These are phyloP conservation scores for Diaporthe caulivora DNA, from an alignment of 2,329 filamentous ascomycete genomes.

Conservation along the genomic window DNA sequence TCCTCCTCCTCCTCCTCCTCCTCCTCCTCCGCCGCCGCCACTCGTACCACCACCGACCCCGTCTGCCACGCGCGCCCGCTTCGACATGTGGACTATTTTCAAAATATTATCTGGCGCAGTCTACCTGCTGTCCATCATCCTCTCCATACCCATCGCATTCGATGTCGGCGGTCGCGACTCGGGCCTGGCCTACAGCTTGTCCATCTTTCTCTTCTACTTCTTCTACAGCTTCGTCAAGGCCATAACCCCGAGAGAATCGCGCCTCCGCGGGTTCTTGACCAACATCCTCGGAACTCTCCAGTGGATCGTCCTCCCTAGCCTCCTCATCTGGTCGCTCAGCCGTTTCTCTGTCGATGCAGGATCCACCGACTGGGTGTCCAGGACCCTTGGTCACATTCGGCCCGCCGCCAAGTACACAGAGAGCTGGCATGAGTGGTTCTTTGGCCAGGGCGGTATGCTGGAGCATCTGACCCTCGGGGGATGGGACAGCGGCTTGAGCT, in stretches of 20 bases:
- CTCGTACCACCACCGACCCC: conserved; percentile 39
- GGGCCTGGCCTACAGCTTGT: conserved; percentile 92
- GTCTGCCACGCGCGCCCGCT: conserved; percentile 36
- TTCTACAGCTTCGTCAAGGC: conserved; percentile 85
- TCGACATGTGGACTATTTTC: conserved; percentile 82
- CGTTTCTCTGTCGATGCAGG: conserved; percentile 94
- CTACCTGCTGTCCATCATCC: conserved; percentile 92
- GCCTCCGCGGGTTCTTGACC: conserved; percentile 78
- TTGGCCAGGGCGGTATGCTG: conserved; percentile 85
- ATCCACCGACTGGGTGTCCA: conserved; percentile 82
- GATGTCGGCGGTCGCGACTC: conserved; percentile 97
- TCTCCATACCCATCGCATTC: conserved; percentile 96
- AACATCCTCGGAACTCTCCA: conserved; percentile 80
- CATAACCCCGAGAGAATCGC: conserved; percentile 82
- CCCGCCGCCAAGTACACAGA: conserved; percentile 66
- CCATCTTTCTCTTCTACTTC: conserved; percentile 91
- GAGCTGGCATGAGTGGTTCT: conserved; percentile 86
- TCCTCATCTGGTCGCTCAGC: conserved; percentile 95
- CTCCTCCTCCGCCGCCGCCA: background rate
- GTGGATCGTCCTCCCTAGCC: conserved; percentile 85
- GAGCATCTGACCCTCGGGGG: conserved; percentile 84
- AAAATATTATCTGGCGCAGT: conserved; percentile 82
- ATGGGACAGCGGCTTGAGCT: conserved; percentile 90
- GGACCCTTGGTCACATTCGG: conserved; percentile 78
- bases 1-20: background rate